Percentiles rank a stretch among this genome's conserved stretches.
Evolutionary conservation across 129 eudicot genomes (phyloP).

Genomic region (Flaveria trinervia): DNA sequence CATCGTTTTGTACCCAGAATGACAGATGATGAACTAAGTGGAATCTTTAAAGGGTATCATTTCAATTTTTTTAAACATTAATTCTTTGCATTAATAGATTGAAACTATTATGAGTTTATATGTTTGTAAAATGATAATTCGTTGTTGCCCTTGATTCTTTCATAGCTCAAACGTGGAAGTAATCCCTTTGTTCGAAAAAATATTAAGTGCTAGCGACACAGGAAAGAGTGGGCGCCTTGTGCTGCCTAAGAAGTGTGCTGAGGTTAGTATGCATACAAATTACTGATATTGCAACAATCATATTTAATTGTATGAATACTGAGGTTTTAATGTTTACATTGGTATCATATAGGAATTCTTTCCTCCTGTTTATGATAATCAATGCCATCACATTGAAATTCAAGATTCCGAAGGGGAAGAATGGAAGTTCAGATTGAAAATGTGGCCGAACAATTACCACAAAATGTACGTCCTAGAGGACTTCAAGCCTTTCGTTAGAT

Average conservation of each 20-base stretch:
- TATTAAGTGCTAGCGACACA: slow-evolving; percentile 70
- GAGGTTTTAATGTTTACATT: neutral
- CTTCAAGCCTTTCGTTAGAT: slow-evolving; percentile 56
- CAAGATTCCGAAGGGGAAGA: slow-evolving; percentile 65
- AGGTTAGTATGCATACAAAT: slow-evolving; percentile 48
- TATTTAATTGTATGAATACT: neutral
- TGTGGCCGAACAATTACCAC: slow-evolving; percentile 71
- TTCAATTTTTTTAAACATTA: neutral
- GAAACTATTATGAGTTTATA: neutral
- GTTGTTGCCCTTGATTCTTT: slow-evolving; percentile 25
- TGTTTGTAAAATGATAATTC: slow-evolving; percentile 8
- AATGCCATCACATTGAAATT: slow-evolving; percentile 53
- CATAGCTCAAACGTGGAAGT: slow-evolving; percentile 49
- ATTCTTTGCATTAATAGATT: neutral
- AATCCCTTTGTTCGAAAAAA: slow-evolving; percentile 74
- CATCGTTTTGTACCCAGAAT: slow-evolving; percentile 48
- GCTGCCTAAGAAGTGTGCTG: slow-evolving; percentile 80
- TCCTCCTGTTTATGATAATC: slow-evolving; percentile 55
- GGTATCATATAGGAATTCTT: slow-evolving; percentile 52
- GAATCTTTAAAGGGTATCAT: slow-evolving; percentile 59
- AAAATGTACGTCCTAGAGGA: slow-evolving; percentile 89
- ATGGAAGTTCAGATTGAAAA: slow-evolving; percentile 67
- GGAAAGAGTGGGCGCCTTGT: slow-evolving; percentile 74
- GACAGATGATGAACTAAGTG: slow-evolving; percentile 48
- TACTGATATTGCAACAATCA: neutral